These are phyloP conservation scores for Colletotrichum sojae DNA, from an alignment of 2,329 filamentous ascomycete species.

Conservation along the genomic window DNA sequence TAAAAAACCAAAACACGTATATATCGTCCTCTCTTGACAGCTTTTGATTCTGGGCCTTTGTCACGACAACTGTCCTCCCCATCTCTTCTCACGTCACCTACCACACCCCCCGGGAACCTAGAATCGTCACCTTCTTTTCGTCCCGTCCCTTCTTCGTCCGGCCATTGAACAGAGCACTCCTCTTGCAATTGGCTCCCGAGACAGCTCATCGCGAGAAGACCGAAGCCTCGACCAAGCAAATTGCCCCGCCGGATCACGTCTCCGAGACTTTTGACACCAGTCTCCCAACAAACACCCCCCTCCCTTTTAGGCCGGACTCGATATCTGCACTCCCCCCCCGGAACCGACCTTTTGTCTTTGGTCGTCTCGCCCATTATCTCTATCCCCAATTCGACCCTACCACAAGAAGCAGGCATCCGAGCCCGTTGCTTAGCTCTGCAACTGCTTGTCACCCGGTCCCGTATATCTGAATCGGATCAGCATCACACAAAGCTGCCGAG, in stretches of 20 bases:
- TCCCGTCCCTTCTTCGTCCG: conserved; percentile 35
- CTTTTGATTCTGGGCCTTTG: background rate
- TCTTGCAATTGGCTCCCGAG: conserved; percentile 32
- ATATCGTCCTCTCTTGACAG: conserved; percentile 32
- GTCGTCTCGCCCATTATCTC: conserved; percentile 9
- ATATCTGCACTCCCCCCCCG: conserved; percentile 38
- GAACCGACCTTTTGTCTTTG: conserved; percentile 30
- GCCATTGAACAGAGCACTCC: conserved; percentile 4
- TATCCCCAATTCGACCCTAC: background rate
- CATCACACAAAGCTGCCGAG: conserved; percentile 36
- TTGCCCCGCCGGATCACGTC: conserved; percentile 32
- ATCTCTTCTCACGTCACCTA: background rate
- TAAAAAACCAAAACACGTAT: conserved; percentile 14
- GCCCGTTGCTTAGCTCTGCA: conserved; percentile 36
- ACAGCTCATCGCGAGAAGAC: conserved; percentile 18
- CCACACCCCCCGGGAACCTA: conserved; percentile 9
- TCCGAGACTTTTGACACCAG: conserved; percentile 38
- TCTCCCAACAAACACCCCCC: conserved; percentile 25
- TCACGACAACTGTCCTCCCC: background rate
- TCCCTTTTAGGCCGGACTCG: conserved; percentile 1
- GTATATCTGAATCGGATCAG: conserved; percentile 41
- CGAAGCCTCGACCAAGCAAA: conserved; percentile 19
- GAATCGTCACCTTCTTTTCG: conserved; percentile 7
- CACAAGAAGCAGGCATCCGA: conserved; percentile 35
- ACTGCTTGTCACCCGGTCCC: conserved; percentile 36